Conservation (phyloP, 2,329 filamentous ascomycete species). For the Fusarium hostae region DNA sequence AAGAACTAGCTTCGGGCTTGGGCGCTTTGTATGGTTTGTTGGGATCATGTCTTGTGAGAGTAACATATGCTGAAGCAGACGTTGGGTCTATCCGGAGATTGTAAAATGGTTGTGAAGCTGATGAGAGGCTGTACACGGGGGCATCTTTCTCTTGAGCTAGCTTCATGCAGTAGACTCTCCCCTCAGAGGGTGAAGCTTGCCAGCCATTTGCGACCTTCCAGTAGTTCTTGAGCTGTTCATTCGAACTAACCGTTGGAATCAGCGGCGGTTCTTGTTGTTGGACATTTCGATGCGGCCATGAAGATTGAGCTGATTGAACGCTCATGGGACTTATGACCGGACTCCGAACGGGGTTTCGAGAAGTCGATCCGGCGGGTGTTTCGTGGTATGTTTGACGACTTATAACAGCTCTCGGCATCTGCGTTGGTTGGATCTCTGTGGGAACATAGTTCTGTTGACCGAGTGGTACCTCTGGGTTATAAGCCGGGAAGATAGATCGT, state of each 20-base stretch:
- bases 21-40: constrained; percentile 64
- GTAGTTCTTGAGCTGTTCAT: constrained; percentile 70
- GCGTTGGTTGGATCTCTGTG: constrained; percentile 70
- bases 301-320: constrained; percentile 19
- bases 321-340: constrained; percentile 41
- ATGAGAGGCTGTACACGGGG: constrained; percentile 74
- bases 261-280: constrained; percentile 54
- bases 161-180: constrained; percentile 68
- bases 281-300: constrained; percentile 46
- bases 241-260: constrained; percentile 64
- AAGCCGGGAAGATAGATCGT: constrained; percentile 80
- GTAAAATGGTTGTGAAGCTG: constrained; percentile 72
- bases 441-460: constrained; percentile 77
- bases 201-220: constrained; percentile 79
- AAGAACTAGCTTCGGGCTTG: constrained; percentile 40
- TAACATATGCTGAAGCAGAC: constrained; percentile 70
- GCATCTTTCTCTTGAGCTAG: constrained; percentile 67
- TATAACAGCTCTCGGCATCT: constrained; percentile 72
- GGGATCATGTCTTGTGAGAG: constrained; percentile 69
- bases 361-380: constrained; percentile 2
- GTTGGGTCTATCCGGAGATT: constrained; percentile 72
- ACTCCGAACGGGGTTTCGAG: constrained; percentile 34
- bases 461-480: constrained; percentile 74
- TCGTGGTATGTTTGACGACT: constrained; percentile 70
- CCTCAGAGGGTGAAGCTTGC: constrained; percentile 69